A percentile compares a stretch with the other conserved stretches of the same genome.
Evolutionary conservation across 331 rosid species (phyloP).

Genomic region (Arachis monticola): DNA sequence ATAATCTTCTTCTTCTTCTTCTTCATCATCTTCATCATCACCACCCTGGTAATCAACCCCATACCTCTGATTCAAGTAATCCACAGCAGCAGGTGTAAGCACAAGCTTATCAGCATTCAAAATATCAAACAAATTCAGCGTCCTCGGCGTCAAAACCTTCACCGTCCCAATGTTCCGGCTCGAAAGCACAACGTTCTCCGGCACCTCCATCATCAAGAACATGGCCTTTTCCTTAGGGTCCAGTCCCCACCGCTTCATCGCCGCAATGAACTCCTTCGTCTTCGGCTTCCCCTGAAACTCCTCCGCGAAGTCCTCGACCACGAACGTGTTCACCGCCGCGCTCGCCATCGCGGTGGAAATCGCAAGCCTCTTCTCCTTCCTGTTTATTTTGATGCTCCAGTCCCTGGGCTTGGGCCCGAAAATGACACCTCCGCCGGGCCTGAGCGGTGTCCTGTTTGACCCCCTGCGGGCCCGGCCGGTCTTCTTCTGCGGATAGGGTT

Average conservation of each 20-base stretch:
- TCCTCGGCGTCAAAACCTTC: slow-evolving; percentile 89
- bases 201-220: slow-evolving; percentile 72
- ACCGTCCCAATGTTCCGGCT: slow-evolving; percentile 81
- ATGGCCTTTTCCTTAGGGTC: slow-evolving; percentile 77
- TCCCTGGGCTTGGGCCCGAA: slow-evolving; percentile 94
- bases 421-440: slow-evolving; percentile 90
- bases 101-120: slow-evolving; percentile 87
- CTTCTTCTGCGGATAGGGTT: slow-evolving; percentile 89
- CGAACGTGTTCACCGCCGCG: slow-evolving; percentile 68
- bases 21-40: slow-evolving; percentile 40
- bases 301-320: slow-evolving; percentile 77
- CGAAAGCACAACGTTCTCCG: slow-evolving; percentile 67
- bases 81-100: slow-evolving; percentile 70
- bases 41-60: slow-evolving; percentile 49
- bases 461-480: slow-evolving; percentile 91
- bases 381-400: slow-evolving; percentile 84
- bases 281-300: slow-evolving; percentile 79
- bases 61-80: slow-evolving; percentile 75
- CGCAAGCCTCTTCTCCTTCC: slow-evolving; percentile 89
- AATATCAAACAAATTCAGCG: slow-evolving; percentile 80
- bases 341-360: slow-evolving; percentile 87
- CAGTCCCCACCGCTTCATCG: slow-evolving; percentile 88
- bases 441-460: slow-evolving; percentile 77
- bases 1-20: slow-evolving; percentile 32
- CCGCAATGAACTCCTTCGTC: slow-evolving; percentile 84